These are phyloP conservation scores for Xylaria arbuscula DNA, from an alignment of 2,329 filamentous ascomycete genomes.

Conservation along the genomic window DNA sequence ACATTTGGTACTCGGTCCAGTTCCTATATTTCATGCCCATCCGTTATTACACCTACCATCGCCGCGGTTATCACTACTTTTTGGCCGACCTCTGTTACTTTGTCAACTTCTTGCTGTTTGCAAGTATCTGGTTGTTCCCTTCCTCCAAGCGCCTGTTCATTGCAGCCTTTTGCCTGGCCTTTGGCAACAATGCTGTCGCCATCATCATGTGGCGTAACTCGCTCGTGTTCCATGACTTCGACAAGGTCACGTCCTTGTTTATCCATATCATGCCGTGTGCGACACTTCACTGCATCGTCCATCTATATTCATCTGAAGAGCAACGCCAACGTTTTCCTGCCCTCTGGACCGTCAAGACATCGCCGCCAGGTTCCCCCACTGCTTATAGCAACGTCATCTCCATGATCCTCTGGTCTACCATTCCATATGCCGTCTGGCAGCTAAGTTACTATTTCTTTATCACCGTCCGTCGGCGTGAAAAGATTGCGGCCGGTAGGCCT, in stretches of 20 bases:
- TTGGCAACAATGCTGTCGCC: slow-evolving; percentile 95
- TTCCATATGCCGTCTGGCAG: slow-evolving; percentile 95
- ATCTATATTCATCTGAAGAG: slow-evolving; percentile 74
- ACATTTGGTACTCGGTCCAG: slow-evolving; percentile 90
- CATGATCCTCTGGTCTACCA: slow-evolving; percentile 94
- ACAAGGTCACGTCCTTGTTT: slow-evolving; percentile 98
- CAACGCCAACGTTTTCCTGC: slow-evolving; percentile 83
- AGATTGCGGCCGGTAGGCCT: slow-evolving; percentile 93
- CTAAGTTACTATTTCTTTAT: slow-evolving; percentile 93
- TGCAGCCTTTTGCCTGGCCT: slow-evolving; percentile 89
- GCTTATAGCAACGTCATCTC: slow-evolving; percentile 81
- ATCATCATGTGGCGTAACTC: slow-evolving; percentile 99
- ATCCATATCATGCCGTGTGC: slow-evolving; percentile 99
- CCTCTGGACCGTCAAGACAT: slow-evolving; percentile 80
- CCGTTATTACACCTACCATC: slow-evolving; percentile 89
- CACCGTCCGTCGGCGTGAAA: slow-evolving; percentile 90
- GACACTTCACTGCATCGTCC: slow-evolving; percentile 90
- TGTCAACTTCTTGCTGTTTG: slow-evolving; percentile 85
- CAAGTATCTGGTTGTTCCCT: slow-evolving; percentile 92
- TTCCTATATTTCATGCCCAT: slow-evolving; percentile 97
- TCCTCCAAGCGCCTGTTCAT: slow-evolving; percentile 91
- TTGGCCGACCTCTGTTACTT: slow-evolving; percentile 98
- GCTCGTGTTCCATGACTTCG: slow-evolving; percentile 96
- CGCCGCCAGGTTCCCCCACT: slow-evolving; percentile 75
- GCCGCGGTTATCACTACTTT: slow-evolving; percentile 95